Conservation (phyloP, 352 stramenopile species). For the Discostella stelligera region DNA sequence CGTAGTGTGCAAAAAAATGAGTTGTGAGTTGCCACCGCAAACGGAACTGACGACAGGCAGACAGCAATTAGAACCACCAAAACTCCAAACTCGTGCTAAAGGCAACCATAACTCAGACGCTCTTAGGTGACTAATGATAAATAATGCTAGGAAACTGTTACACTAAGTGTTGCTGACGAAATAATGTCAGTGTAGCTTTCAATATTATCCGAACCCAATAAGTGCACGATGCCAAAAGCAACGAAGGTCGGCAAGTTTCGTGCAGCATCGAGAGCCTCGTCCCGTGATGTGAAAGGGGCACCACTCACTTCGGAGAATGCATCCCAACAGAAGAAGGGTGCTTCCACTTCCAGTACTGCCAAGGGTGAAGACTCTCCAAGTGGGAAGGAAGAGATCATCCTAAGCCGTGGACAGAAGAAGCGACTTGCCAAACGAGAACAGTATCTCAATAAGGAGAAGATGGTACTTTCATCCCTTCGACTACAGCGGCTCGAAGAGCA, state of each 20-base stretch:
- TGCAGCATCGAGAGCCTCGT: constrained; percentile 36
- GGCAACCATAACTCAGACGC: constrained; percentile 6
- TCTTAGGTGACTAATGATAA: no score
- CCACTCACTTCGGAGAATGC: constrained; percentile 17
- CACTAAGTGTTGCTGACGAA: no score
- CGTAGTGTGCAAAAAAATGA: no score
- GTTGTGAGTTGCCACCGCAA: no score
- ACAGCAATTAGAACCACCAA: no score
- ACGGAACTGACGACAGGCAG: background rate
- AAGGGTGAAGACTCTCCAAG: background rate
- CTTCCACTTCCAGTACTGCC: background rate
- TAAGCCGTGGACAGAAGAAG: constrained; percentile 75
- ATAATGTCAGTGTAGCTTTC: background rate
- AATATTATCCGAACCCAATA: no score
- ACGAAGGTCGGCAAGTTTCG: constrained; percentile 51
- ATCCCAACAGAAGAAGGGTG: background rate
- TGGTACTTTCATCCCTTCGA: constrained; percentile 70
- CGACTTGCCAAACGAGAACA: constrained; percentile 70
- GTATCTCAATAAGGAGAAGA: constrained; percentile 72
- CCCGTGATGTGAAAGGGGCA: constrained; percentile 15
- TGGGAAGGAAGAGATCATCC: constrained; percentile 16
- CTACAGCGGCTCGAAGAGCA: constrained; percentile 66
- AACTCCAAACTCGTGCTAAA: no score
- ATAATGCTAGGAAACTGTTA: no score
- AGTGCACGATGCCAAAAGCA: constrained; percentile 55